phyloP scores from a whole-genome alignment of 306 rosid genomes.

The Ormosia emarginata region DNA sequence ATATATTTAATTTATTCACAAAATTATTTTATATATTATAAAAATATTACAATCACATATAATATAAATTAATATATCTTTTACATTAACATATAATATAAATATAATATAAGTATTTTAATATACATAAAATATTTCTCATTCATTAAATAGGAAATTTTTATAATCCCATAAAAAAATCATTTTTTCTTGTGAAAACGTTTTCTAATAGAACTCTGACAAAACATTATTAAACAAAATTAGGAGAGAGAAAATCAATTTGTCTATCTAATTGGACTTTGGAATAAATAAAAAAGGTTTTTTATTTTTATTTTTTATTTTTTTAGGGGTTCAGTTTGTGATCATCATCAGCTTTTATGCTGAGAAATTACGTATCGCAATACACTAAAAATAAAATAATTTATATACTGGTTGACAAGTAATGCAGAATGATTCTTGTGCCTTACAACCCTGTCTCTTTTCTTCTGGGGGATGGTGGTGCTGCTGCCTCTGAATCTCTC shows the following conservation, averaged over 20 bases:
- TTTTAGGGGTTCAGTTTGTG: neutral
- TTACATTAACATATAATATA: too few species aligned
- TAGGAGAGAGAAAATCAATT: neutral
- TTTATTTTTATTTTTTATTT: too few species aligned
- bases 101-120: too few species aligned
- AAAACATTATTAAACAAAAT: neutral
- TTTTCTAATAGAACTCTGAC: neutral
- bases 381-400: neutral
- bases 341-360: neutral
- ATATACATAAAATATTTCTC: too few species aligned
- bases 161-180: too few species aligned
- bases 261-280: neutral
- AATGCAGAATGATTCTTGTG: conserved; percentile 17
- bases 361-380: neutral
- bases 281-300: neutral
- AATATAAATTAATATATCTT: too few species aligned
- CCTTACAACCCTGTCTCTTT: neutral
- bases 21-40: too few species aligned
- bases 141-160: too few species aligned
- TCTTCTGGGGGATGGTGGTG: neutral
- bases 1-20: too few species aligned
- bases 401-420: neutral
- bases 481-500: neutral
- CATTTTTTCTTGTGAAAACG: neutral
- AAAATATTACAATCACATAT: too few species aligned